A percentile compares a stretch with the other conserved stretches of the same genome.
phyloP scores from a whole-genome alignment of 2,329 filamentous ascomycete species.

The Arthrobotrys iridis region DNA sequence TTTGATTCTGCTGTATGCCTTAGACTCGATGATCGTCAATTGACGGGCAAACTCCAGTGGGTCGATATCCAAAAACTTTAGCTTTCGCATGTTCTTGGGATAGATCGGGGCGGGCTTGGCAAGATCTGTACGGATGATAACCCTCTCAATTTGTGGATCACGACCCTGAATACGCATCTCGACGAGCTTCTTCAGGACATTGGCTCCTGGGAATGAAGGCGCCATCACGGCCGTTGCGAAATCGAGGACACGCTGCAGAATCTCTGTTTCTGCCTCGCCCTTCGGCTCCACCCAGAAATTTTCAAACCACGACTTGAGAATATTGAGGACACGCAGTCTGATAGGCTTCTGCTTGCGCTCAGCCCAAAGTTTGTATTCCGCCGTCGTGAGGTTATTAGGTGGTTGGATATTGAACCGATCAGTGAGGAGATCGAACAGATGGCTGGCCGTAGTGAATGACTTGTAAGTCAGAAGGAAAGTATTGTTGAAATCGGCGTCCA shows the following conservation, averaged over 20 bases:
- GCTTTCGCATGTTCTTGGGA: constrained; percentile 99
- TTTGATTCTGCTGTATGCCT: constrained; percentile 93
- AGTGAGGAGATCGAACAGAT: constrained; percentile 91
- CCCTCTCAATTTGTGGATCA: constrained; percentile 82
- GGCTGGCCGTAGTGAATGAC: constrained; percentile 89
- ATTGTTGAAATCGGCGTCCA: constrained; percentile 95
- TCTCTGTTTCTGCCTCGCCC: constrained; percentile 80
- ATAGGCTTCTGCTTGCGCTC: constrained; percentile 97
- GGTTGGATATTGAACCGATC: constrained; percentile 93
- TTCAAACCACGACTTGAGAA: constrained; percentile 97
- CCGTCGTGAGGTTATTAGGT: constrained; percentile 77
- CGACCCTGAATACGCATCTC: constrained; percentile 89
- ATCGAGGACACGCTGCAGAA: constrained; percentile 86
- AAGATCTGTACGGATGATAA: constrained; percentile 85
- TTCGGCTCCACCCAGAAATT: constrained; percentile 98
- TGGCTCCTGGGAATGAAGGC: constrained; percentile 89
- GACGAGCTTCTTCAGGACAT: constrained; percentile 82
- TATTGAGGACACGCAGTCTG: constrained; percentile 94
- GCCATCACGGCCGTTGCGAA: constrained; percentile 94
- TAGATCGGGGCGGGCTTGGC: constrained; percentile 87
- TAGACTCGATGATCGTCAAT: constrained; percentile 94
- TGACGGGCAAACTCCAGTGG: constrained; percentile 96
- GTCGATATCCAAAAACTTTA: constrained; percentile 98
- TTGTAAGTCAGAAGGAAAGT: constrained; percentile 97
- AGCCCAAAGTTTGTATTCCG: constrained; percentile 86